A percentile compares a stretch with the other conserved stretches of the same genome.
phyloP scores from a whole-genome alignment of 2,329 filamentous ascomycete genomes.

The Aureobasidium sp. region DNA sequence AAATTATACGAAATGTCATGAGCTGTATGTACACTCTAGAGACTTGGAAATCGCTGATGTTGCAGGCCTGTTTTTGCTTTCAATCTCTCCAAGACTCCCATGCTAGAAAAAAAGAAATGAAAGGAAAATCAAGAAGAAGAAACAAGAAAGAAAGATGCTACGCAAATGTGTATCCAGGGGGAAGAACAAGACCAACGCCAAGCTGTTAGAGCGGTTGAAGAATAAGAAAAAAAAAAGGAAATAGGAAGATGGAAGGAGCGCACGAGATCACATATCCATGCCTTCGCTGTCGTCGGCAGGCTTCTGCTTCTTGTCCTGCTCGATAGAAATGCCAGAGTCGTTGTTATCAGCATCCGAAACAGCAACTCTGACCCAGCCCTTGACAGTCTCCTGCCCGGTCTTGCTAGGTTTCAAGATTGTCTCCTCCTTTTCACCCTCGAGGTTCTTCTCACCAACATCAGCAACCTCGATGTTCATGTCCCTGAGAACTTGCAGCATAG shows the following conservation, averaged over 20 bases:
- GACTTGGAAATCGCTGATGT: too few relatives aligned
- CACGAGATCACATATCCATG: slow-evolving; percentile 15
- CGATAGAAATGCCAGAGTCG: slow-evolving; percentile 22
- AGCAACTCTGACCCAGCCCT: slow-evolving; percentile 14
- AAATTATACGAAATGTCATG: background rate
- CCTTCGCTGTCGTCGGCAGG: slow-evolving; percentile 13
- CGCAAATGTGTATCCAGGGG: background rate
- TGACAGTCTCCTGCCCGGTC: slow-evolving; percentile 5
- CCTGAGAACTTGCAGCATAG: slow-evolving; percentile 68
- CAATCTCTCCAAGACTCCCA: background rate
- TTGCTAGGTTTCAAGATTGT: slow-evolving; percentile 17
- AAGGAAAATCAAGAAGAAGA: background rate
- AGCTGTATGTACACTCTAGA: background rate
- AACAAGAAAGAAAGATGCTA: background rate
- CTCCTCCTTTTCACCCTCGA: slow-evolving; percentile 30
- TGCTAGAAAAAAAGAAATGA: too few relatives aligned
- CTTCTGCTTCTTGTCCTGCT: slow-evolving; percentile 20
- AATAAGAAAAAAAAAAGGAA: background rate
- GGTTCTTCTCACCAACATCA: slow-evolving; percentile 32
- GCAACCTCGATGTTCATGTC: slow-evolving; percentile 36
- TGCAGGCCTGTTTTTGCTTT: background rate
- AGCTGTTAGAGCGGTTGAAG: background rate
- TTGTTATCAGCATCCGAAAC: background rate
- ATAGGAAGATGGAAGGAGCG: background rate
- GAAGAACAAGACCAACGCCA: background rate